Evolutionary conservation across 1,284 basidiomycete genomes (phyloP), one percentile per base, ranked within the genome.

Genomic region (Stereum hirsutum): DNA sequence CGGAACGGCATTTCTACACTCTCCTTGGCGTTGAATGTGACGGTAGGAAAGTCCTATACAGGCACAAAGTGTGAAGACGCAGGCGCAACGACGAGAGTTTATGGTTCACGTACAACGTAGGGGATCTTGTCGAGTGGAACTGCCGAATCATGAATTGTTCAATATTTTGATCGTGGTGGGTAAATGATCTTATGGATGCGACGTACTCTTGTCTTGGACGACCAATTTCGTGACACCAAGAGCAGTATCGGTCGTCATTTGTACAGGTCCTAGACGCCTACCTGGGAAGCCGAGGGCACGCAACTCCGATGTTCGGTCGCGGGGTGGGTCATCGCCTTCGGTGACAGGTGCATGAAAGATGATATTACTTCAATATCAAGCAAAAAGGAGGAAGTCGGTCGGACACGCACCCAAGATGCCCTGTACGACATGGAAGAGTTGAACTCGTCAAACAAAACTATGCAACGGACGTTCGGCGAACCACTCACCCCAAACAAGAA

Each of bases 171-270:
- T n/a, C n/a, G n/a, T n/a, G n/a, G n/a, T n/a, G n/a, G n/a, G n/a
- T n/a, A n/a, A n/a, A n/a, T n/a, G n/a, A n/a, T n/a, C n/a, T n/a
- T n/a, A n/a, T n/a, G n/a, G n/a, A n/a, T n/a, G 4, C 1, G 17
- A 59, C 72, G 53, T 49, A 83, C 83, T 65, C 57, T 78, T 74
- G 58, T 96, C 90, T 48, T 87, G 69, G 0, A 94, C 84, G 12
- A 96, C 86, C 2, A 78, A 63, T 59, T 95, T 97, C 0, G 91
- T 93, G 5, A 98, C 94, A 6, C 88, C 91, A 0, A 98, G 70
- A 0, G 95, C 95, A 1, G 95, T 98, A 60, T 99, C 95, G 0
- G 95, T 99, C 21, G 95, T 98, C 95, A 99, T 99, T 62, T 99
- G 96, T 1, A 92, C 70, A 1, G 77, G 68, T 0, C 89, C 90